Percentiles rank a stretch among this genome's conserved stretches.
Evolutionary conservation across 1,284 basidiomycete species (phyloP).

Genomic region (Tilletiopsis washingtonensis): DNA sequence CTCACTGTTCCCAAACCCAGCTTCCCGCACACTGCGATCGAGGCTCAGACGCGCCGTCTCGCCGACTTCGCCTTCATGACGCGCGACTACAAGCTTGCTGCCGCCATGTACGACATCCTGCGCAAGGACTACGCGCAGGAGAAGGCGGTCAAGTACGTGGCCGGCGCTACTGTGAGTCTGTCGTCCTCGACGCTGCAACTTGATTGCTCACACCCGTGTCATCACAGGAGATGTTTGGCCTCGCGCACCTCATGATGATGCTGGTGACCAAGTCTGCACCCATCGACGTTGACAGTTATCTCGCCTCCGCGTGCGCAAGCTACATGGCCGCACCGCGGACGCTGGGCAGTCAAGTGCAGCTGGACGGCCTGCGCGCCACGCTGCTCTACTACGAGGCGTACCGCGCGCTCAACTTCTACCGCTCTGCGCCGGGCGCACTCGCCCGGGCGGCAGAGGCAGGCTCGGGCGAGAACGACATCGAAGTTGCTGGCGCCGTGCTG

Average conservation of each 20-base stretch:
- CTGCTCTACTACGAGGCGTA: constrained; percentile 40
- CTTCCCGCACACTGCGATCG: constrained; percentile 50
- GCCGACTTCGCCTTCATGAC: constrained; percentile 92
- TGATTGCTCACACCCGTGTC: background rate
- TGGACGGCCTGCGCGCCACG: constrained; percentile 26
- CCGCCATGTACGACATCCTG: constrained; percentile 73
- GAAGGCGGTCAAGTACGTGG: constrained; percentile 31
- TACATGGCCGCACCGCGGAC: background rate
- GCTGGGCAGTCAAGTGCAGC: constrained; percentile 5
- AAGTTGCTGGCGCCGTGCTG: constrained; percentile 52
- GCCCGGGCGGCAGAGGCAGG: constrained; percentile 19
- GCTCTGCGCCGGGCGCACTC: constrained; percentile 23
- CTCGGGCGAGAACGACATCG: constrained; percentile 43
- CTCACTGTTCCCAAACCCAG: too few relatives aligned
- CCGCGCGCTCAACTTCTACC: constrained; percentile 14
- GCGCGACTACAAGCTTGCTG: constrained; percentile 78
- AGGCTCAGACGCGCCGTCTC: constrained; percentile 57
- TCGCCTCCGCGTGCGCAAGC: constrained; percentile 19
- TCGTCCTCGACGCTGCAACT: background rate
- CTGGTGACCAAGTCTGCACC: constrained; percentile 12
- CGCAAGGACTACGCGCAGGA: constrained; percentile 50
- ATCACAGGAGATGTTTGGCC: constrained; percentile 42
- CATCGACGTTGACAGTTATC: constrained; percentile 31
- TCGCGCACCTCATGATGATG: constrained; percentile 34
- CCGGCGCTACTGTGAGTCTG: constrained; percentile 33